Base-by-base conservation (phyloP, 345 rosid species). In the Populus simonii region DNA sequence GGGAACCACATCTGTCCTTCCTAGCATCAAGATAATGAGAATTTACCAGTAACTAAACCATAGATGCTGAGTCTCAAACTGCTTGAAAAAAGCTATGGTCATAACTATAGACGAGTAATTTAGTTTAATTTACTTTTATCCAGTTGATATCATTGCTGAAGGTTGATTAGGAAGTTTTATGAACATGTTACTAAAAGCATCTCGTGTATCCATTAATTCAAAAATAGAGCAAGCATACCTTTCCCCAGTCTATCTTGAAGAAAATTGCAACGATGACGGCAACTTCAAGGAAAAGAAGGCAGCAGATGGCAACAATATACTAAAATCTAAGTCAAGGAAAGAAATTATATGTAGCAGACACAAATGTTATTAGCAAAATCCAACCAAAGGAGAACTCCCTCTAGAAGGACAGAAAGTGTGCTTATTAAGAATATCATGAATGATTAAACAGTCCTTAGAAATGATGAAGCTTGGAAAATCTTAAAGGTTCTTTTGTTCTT, bases 161-260 rank as follows among this genome's bases (percentile, higher is more conserved):
- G 45, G 45, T 41, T 41, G 13, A 41, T 11, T 43, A 12, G 4
- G 47, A 43, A 43, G 47, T 41, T 41, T 55, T 22, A 22, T 22
- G 62, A 3, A 8, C 27, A 57, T 11, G 25, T 23, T 23, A 9
- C 63, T 23, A 59, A 23, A 2, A 55, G 13, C 27, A 55, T 55
- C 12, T 22, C 11, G 4, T 55, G 9, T 31, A 55, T 9, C 18
- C 16, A 35, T 66, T 20, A 7, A 53, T 15, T 16, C 31, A 22
- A 66, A 25, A 71, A 36, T n/a, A 33, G 74, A 27, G 45, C 38
- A 76, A 76, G 51, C 84, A 43, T 88, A 90, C 92, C 89, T 53
- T 23, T 41, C 25, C 63, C 89, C 89, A 86, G 78, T 87, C 75
- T 38, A 72, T 76, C 83, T 75, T 80, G 88, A 90, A 90, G 85